Conservation (phyloP, 257 asterid species). For the Solanum appendiculatum region DNA sequence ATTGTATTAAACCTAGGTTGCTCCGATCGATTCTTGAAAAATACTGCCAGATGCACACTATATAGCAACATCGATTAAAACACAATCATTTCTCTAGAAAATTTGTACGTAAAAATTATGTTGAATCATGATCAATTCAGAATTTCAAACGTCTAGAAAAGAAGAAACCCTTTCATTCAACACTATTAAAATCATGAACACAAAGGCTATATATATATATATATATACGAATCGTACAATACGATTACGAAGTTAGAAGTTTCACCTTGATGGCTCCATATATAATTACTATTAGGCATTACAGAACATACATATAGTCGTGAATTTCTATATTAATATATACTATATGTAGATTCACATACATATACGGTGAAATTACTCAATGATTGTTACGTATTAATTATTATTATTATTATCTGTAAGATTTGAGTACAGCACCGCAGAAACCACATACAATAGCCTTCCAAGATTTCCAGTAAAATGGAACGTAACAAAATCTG, state of each 20-base stretch:
- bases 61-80: not conserved
- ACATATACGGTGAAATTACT: too few relatives aligned
- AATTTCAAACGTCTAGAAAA: not conserved
- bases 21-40: too few relatives aligned
- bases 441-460: slow-evolving; percentile 64
- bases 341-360: not conserved
- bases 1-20: not conserved
- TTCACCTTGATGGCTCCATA: not conserved
- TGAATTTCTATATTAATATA: not conserved
- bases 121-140: not conserved
- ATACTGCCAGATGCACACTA: not conserved
- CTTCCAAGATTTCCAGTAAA: slow-evolving; percentile 68
- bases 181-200: not conserved
- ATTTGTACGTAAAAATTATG: too few relatives aligned
- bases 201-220: not conserved
- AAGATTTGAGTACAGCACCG: slow-evolving; percentile 63
- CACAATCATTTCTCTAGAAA: not conserved
- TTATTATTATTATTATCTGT: slow-evolving; percentile 16
- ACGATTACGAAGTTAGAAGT: not conserved
- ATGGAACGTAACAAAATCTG: slow-evolving; percentile 67
- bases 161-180: not conserved
- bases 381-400: too few relatives aligned
- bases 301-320: not conserved
- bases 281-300: not conserved
- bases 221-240: not conserved